Base-by-base conservation (phyloP, 257 asterid genomes). In the Fraxinus americana region DNA sequence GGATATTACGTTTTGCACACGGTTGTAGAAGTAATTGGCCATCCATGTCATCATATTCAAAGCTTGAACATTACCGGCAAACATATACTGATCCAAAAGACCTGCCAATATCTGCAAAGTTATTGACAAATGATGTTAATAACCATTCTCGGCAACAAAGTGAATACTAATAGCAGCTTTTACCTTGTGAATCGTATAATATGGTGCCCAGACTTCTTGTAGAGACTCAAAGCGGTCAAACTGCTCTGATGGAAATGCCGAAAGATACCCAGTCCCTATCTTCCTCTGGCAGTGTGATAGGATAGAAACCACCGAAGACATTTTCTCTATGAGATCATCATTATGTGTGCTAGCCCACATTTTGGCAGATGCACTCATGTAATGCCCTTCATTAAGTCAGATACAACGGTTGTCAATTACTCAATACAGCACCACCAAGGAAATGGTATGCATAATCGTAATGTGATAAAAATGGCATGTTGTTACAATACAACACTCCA, bases 111-210 rank as follows among this genome's bases (percentile, higher is more conserved):
- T 87, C 98, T 95, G 87, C 83, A 70, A 35, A 75, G 21, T 2
- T 79, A n/a, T 65, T 32, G 4, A n/a, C 74, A 25, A 74, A 75
- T 17, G 70, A 73, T 67, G 72, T 77, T 66, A 68, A 67, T 48
- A 25, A 79, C 74, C 77, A 81, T 14, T 38, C 57, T 78, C 38
- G 35, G 80, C 52, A 23, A 76, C 19, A 54, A 63, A 67, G 1
- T 8, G 17, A n/a, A 66, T 36, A 14, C 9, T 14, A 35, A 57
- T 50, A 75, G 59, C 77, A 48, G 29, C 73, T 71, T 78, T 29
- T 75, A 95, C 99, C 99, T 95, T 95, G 91, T 95, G 99, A 59
- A 93, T 90, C 10, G 99, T 93, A 79, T 93, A 95, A 84, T 95
- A 95, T 4, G 99, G 99, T 43, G 99, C 98, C 99, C 99, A 94